A percentile compares a stretch with the other conserved stretches of the same genome.
Evolutionary conservation across 805 yeast genomes (phyloP).

Genomic region (Pichia sporocuriosa): DNA sequence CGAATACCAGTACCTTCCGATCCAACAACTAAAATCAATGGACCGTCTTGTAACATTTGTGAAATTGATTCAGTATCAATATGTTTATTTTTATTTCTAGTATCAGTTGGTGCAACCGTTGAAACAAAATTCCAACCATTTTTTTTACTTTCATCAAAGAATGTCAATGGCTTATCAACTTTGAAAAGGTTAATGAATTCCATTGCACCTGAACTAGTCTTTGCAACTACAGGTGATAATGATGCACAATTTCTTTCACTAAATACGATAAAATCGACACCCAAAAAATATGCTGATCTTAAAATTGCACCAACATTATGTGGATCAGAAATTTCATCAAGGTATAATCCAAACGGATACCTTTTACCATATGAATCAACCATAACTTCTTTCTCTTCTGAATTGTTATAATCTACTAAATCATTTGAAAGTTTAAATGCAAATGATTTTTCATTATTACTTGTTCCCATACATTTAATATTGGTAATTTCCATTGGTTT

Average conservation of each 20-base stretch:
- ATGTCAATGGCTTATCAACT: conserved; percentile 50
- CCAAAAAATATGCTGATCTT: conserved; percentile 73
- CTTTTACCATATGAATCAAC: conserved; percentile 18
- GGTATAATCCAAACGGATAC: conserved; percentile 62
- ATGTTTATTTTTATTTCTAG: conserved; percentile 7
- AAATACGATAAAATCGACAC: conserved; percentile 70
- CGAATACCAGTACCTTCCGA: conserved; percentile 83
- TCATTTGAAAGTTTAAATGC: background rate
- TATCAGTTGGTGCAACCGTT: conserved; percentile 39
- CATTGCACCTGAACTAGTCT: conserved; percentile 79
- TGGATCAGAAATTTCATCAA: conserved; percentile 81
- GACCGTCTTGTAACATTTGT: conserved; percentile 39
- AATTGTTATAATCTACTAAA: background rate
- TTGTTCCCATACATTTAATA: conserved; percentile 2
- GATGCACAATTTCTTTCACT: conserved; percentile 69
- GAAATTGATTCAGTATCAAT: conserved; percentile 33
- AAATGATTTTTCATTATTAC: conserved; percentile 1
- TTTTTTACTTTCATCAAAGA: conserved; percentile 47
- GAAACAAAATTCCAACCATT: conserved; percentile 72
- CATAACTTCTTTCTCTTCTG: background rate
- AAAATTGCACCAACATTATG: conserved; percentile 82
- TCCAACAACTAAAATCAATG: conserved; percentile 70
- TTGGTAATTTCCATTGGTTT: conserved; percentile 37
- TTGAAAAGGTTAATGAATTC: conserved; percentile 63
- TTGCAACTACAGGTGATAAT: conserved; percentile 69